Conservation (phyloP, 768 basidiomycete species). For the Amanita pallidorosea region DNA sequence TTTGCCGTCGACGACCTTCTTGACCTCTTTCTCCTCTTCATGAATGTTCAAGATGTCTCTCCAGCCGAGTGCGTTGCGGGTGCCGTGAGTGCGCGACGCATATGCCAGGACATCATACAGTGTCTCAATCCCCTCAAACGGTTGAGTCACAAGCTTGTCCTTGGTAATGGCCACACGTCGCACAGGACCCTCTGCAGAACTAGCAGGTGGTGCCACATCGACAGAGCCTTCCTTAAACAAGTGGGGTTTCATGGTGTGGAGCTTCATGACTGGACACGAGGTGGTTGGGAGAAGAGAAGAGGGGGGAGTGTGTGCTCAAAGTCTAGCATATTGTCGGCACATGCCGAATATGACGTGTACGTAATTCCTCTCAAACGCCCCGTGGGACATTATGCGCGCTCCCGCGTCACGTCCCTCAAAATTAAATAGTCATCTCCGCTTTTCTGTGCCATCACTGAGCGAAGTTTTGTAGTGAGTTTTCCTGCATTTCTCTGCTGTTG, state of each 20-base stretch:
- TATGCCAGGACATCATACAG: slow-evolving; percentile 72
- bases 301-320: too few species aligned
- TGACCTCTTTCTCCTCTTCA: slow-evolving; percentile 86
- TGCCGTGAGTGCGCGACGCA: slow-evolving; percentile 63
- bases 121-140: slow-evolving; percentile 69
- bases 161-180: slow-evolving; percentile 47
- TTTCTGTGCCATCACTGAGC: too few species aligned
- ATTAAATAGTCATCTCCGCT: too few species aligned
- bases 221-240: slow-evolving; percentile 56
- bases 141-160: slow-evolving; percentile 50
- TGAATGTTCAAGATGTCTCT: slow-evolving; percentile 60
- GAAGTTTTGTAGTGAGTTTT: too few species aligned
- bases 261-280: slow-evolving; percentile 18
- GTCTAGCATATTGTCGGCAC: too few species aligned
- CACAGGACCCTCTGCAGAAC: slow-evolving; percentile 39
- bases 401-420: too few species aligned
- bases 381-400: too few species aligned
- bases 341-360: too few species aligned
- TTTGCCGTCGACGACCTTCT: slow-evolving; percentile 75
- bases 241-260: slow-evolving; percentile 25
- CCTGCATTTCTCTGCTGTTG: too few species aligned
- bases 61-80: slow-evolving; percentile 69
- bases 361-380: too few species aligned
- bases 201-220: slow-evolving; percentile 33
- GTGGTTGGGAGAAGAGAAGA: slow-evolving; percentile 7